Percentiles rank a stretch among this genome's conserved stretches.
These are phyloP conservation scores for Trametes maxima DNA, from an alignment of 768 basidiomycete genomes.

Conservation along the genomic window DNA sequence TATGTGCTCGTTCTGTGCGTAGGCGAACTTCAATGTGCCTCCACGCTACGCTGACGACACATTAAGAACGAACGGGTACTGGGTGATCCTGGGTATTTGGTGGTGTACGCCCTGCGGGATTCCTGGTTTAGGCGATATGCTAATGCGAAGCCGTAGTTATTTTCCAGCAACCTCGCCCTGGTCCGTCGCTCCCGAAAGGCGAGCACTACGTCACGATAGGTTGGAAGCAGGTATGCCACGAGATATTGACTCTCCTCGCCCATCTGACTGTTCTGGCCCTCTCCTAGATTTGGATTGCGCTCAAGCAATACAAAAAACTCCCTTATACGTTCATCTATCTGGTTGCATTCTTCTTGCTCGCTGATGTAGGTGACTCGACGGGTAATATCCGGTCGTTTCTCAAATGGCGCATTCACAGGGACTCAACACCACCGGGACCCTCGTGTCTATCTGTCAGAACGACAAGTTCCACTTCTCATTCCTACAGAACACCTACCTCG, in stretches of 20 bases:
- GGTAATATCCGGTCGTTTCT: too few relatives aligned
- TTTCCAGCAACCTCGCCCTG: conserved; percentile 83
- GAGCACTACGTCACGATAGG: conserved; percentile 80
- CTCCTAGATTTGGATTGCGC: conserved; percentile 70
- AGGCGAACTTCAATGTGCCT: conserved; percentile 26
- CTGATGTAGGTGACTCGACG: conserved; percentile 51
- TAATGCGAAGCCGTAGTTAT: conserved; percentile 51
- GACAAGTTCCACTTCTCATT: conserved; percentile 82
- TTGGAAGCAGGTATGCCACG: conserved; percentile 68
- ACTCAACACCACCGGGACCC: conserved; percentile 76
- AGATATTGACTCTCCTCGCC: neutral
- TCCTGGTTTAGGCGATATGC: neutral
- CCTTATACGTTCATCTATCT: conserved; percentile 85
- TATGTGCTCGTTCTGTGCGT: conserved; percentile 68
- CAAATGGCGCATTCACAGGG: conserved; percentile 47
- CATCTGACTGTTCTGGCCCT: neutral
- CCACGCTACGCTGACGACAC: neutral
- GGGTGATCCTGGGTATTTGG: conserved; percentile 83
- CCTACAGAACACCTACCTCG: conserved; percentile 78
- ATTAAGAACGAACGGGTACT: conserved; percentile 68
- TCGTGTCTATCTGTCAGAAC: conserved; percentile 78
- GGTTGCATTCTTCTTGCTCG: conserved; percentile 74
- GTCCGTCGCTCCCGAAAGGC: conserved; percentile 75
- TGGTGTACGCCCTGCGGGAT: conserved; percentile 63
- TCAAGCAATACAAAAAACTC: conserved; percentile 74